These are phyloP conservation scores for Hypocrella siamensis DNA, from an alignment of 2,329 filamentous ascomycete genomes.

Conservation along the genomic window DNA sequence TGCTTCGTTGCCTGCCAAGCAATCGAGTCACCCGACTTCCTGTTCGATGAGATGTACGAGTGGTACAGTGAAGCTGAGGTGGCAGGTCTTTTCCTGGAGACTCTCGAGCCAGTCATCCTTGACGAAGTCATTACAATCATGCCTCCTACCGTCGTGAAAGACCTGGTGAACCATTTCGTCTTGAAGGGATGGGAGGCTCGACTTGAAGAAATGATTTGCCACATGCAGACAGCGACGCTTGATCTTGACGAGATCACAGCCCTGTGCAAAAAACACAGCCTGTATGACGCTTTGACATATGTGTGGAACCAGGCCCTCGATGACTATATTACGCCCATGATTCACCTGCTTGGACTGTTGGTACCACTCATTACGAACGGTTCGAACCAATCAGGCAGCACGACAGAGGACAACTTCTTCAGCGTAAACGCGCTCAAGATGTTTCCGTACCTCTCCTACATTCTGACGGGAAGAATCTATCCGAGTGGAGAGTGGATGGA, in stretches of 20 bases:
- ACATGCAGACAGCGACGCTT: constrained; percentile 77
- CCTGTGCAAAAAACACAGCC: constrained; percentile 76
- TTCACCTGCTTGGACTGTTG: constrained; percentile 63
- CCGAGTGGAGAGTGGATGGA: constrained; percentile 65
- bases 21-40: constrained; percentile 63
- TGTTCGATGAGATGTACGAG: constrained; percentile 84
- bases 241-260: constrained; percentile 87
- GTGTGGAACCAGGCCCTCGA: constrained; percentile 85
- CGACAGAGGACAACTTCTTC: constrained; percentile 44
- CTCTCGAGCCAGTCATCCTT: constrained; percentile 75
- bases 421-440: constrained; percentile 70
- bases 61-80: constrained; percentile 68
- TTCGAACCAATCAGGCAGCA: constrained; percentile 33
- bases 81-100: constrained; percentile 69
- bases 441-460: constrained; percentile 88
- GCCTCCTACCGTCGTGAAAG: constrained; percentile 73
- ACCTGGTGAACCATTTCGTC: constrained; percentile 70
- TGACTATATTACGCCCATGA: constrained; percentile 83
- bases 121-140: constrained; percentile 59
- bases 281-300: constrained; percentile 93
- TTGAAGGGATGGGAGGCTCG: constrained; percentile 57
- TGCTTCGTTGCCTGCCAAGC: constrained; percentile 73
- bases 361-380: constrained; percentile 41
- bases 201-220: constrained; percentile 87
- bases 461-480: constrained; percentile 79